These are phyloP conservation scores for Xylariomycetidae sp. DNA, from an alignment of 2,329 filamentous ascomycete genomes.

Conservation along the genomic window DNA sequence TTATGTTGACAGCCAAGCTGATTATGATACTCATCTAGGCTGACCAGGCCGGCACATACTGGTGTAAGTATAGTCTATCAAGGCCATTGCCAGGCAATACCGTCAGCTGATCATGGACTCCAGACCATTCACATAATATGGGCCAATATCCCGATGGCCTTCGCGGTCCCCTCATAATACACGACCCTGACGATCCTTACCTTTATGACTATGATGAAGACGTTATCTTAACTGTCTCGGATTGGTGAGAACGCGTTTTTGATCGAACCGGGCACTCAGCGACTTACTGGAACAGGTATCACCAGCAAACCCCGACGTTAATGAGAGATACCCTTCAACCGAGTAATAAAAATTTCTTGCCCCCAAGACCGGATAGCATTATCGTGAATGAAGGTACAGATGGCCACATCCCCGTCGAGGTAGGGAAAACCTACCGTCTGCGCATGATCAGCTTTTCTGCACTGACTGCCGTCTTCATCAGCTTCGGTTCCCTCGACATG, in stretches of 20 bases:
- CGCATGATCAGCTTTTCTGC: slow-evolving; percentile 43
- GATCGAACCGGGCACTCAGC: slow-evolving; percentile 35
- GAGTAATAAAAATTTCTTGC: slow-evolving; percentile 33
- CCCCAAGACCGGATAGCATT: slow-evolving; percentile 37
- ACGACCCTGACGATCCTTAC: slow-evolving; percentile 53
- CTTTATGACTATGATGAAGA: slow-evolving; percentile 52
- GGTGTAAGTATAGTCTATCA: slow-evolving; percentile 31
- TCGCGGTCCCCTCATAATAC: slow-evolving; percentile 56
- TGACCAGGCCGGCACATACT: slow-evolving; percentile 40
- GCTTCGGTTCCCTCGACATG: slow-evolving; percentile 41
- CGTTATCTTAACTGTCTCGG: slow-evolving; percentile 50
- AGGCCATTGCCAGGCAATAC: neutral
- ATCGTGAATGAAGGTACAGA: slow-evolving; percentile 39
- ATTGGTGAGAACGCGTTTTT: slow-evolving; percentile 45
- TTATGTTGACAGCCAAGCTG: too few species aligned
- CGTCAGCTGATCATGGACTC: slow-evolving; percentile 9
- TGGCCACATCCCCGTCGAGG: slow-evolving; percentile 31
- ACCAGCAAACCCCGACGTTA: slow-evolving; percentile 32
- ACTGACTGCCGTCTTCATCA: slow-evolving; percentile 37
- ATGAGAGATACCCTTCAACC: slow-evolving; percentile 35
- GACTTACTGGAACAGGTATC: slow-evolving; percentile 31
- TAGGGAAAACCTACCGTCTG: slow-evolving; percentile 42
- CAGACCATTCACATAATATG: slow-evolving; percentile 59
- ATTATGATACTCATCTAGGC: too few species aligned
- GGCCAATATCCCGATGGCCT: slow-evolving; percentile 66